Conservation (phyloP, 176 grass and related monocot species). For the Bolboschoenus planiculmis region DNA sequence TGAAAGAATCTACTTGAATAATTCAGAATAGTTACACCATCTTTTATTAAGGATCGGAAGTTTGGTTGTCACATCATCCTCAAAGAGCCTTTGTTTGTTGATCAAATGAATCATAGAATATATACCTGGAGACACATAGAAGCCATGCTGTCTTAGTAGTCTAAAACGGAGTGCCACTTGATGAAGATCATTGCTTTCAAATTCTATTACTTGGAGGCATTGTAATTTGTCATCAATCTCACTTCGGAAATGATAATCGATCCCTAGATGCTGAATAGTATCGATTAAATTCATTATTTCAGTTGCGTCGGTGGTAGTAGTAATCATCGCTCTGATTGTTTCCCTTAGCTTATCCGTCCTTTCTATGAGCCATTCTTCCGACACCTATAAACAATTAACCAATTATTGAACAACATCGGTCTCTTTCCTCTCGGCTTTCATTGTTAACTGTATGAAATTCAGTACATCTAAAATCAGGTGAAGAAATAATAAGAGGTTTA, state of each 20-base stretch:
- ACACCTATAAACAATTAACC: not conserved
- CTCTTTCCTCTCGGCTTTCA: too few relatives aligned
- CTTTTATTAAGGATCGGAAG: too few relatives aligned
- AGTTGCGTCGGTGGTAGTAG: not conserved
- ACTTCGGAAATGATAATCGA: slow-evolving; percentile 16
- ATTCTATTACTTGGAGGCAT: not conserved
- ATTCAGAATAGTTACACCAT: not conserved
- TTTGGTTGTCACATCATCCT: too few relatives aligned
- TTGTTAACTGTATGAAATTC: too few relatives aligned
- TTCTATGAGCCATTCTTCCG: not conserved
- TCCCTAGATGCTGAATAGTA: slow-evolving; percentile 10
- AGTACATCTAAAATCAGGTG: too few relatives aligned
- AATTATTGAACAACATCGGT: too few relatives aligned
- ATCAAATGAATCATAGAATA: not conserved
- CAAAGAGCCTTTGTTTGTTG: too few relatives aligned
- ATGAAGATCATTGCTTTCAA: slow-evolving; percentile 13
- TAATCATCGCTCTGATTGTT: not conserved
- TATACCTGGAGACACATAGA: slow-evolving; percentile 18
- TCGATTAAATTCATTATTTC: slow-evolving; percentile 1
- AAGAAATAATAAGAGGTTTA: too few relatives aligned
- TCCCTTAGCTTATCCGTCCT: not conserved
- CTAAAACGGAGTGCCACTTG: slow-evolving; percentile 23
- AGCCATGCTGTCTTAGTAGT: slow-evolving; percentile 25
- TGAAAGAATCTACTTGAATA: not conserved
- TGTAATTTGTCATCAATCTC: not conserved